Base-by-base conservation (phyloP, 345 rosid species). In the Acer negundo region DNA sequence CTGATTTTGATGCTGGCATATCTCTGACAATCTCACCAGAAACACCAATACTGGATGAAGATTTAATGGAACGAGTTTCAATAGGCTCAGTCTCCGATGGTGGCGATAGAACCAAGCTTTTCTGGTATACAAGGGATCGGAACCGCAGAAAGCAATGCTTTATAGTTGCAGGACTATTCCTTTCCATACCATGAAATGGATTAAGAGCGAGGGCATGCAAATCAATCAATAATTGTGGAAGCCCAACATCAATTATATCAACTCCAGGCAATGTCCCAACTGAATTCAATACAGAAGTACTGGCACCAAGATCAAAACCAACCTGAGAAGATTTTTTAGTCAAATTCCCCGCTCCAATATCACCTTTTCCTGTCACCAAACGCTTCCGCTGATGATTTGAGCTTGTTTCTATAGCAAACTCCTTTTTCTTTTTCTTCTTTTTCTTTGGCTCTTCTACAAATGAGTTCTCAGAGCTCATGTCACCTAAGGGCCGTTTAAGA, bases 131-230 rank as follows among this genome's bases (percentile, higher is more conserved):
- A 72, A 87, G 85, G 59, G 93, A 84, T 65, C 99, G 93, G 79
- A 87, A 97, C 40, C 78, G 92, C 81, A 91, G 83, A 81, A 97
- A 89, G 75, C 89, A 89, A 64, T 81, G 87, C 89, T 82, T 76
- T 44, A 89, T 76, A 78, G 79, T 75, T 70, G 87, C 76, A 72
- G 89, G 87, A 53, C 84, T 78, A 53, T 82, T 78, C 79, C 87
- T 85, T 80, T 86, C 93, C 46, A 78, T 72, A 62, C 89, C 96
- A 80, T 81, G 82, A 74, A 90, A 90, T 55, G 94, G 98, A 84
- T 91, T 85, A 24, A 91, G 84, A 49, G 98, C 97, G 76, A 97
- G 87, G 63, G 88, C 86, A 80, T 89, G 93, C 83, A 97, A 84
- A 85, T 89, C 90, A 73, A 75, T 80, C 84, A 97, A 82, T 64